phyloP scores from a whole-genome alignment of 768 basidiomycete genomes.

The Rossbeevera mucosa region DNA sequence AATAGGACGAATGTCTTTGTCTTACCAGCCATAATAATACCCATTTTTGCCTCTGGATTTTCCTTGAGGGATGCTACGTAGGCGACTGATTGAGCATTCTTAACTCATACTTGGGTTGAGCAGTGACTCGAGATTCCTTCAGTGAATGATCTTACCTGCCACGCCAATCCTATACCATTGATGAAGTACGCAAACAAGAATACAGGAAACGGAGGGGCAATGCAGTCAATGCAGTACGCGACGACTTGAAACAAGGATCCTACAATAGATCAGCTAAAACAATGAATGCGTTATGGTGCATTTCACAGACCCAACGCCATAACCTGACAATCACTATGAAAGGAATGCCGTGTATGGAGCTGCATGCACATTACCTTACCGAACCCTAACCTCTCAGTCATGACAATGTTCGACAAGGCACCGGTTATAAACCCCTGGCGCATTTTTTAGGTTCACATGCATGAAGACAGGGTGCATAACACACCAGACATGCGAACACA shows the following conservation, averaged over 20 bases:
- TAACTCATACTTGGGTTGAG: not conserved
- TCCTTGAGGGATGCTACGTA: conserved; percentile 57
- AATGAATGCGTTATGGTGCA: not conserved
- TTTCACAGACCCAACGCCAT: conserved; percentile 34
- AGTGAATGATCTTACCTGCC: conserved; percentile 36
- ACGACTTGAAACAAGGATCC: conserved; percentile 52
- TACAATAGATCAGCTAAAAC: conserved; percentile 13
- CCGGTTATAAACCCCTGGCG: conserved; percentile 41
- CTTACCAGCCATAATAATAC: conserved; percentile 51
- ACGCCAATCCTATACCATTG: conserved; percentile 47
- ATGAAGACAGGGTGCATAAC: conserved; percentile 8
- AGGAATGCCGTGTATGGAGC: not conserved
- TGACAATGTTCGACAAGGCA: conserved; percentile 41
- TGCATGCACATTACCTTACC: conserved; percentile 31
- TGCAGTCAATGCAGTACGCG: conserved; percentile 49
- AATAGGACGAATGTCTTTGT: not conserved
- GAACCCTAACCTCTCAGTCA: conserved; percentile 42
- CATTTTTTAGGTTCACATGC: conserved; percentile 15
- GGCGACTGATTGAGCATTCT: conserved; percentile 73
- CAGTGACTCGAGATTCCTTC: not conserved
- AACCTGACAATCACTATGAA: conserved; percentile 25
- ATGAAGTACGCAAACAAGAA: conserved; percentile 48
- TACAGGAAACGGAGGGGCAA: conserved; percentile 60
- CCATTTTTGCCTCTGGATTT: conserved; percentile 63
- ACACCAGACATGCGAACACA: conserved; percentile 43